Percentiles rank a stretch among this genome's conserved stretches.
Conservation (phyloP, 1,284 basidiomycete genomes). For the Athelia psychrophila region DNA sequence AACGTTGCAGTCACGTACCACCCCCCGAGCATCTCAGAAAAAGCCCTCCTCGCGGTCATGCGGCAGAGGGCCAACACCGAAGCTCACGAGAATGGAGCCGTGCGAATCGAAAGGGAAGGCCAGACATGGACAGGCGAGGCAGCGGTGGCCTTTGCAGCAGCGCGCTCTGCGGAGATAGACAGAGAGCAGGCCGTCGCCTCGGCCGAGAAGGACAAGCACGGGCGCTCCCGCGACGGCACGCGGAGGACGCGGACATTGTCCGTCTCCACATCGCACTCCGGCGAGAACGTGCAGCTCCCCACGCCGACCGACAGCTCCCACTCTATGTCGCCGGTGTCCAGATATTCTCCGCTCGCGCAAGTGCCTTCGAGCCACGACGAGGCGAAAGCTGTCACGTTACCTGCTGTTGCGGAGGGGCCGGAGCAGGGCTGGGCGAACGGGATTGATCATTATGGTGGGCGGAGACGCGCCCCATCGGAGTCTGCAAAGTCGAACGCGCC, state of each 20-base stretch:
- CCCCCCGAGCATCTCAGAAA: conserved; percentile 17
- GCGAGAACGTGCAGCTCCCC: not conserved
- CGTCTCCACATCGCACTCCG: not conserved
- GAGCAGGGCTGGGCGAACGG: not conserved
- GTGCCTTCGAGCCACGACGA: not conserved
- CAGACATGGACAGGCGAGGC: conserved; percentile 26
- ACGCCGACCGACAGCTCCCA: conserved; percentile 1
- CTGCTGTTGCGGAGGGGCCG: not conserved
- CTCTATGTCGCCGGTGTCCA: not conserved
- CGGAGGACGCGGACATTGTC: not conserved
- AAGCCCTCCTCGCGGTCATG: conserved; percentile 17
- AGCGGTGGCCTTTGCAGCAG: conserved; percentile 22
- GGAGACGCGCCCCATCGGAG: not conserved
- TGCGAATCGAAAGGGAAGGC: conserved; percentile 21
- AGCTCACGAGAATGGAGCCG: conserved; percentile 13
- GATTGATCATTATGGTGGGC: not conserved
- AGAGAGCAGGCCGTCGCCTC: conserved; percentile 11
- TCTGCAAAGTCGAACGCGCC: not conserved
- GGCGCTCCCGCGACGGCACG: not conserved
- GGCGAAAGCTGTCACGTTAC: not conserved
- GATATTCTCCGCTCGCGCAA: conserved; percentile 1
- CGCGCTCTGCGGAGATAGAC: conserved; percentile 19
- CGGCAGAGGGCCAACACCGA: conserved; percentile 17
- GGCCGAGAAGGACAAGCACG: conserved; percentile 8
- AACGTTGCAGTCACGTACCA: conserved; percentile 30